Conservation (phyloP, 139 green algal species). For the Chlorella sorokiniana region DNA sequence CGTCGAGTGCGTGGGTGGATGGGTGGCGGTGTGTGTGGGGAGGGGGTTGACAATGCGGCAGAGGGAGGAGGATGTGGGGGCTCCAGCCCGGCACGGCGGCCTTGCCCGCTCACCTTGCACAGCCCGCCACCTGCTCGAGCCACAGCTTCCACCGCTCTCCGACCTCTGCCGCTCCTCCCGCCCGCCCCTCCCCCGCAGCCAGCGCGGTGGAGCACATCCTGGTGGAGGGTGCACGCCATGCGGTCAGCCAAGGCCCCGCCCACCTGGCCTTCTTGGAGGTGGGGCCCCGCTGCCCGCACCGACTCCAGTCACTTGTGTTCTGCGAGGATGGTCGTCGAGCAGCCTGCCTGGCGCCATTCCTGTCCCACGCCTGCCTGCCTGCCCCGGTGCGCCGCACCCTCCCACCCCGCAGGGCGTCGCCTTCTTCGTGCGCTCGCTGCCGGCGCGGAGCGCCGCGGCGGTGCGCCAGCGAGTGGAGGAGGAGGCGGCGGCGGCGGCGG, state of each 20-base stretch:
- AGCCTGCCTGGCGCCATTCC: not conserved
- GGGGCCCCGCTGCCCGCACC: no score
- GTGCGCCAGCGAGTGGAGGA: slow-evolving; percentile 9
- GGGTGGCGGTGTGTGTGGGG: no score
- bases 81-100: not conserved
- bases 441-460: not conserved
- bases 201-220: slow-evolving; percentile 26
- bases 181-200: not conserved
- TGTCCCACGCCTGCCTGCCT: not conserved
- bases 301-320: no score
- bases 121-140: not conserved
- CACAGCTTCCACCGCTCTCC: no score
- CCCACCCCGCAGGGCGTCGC: slow-evolving; percentile 11
- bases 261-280: slow-evolving; percentile 48
- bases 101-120: no score
- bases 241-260: slow-evolving; percentile 7
- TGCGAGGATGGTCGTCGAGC: not conserved
- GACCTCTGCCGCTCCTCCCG: not conserved
- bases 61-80: not conserved
- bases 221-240: slow-evolving; percentile 27
- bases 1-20: not conserved
- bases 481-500: not conserved
- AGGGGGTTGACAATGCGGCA: not conserved
- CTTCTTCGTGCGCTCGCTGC: slow-evolving; percentile 36
- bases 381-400: no score